Conservation (phyloP, 2,329 filamentous ascomycete genomes). For the Periconia sp. region DNA sequence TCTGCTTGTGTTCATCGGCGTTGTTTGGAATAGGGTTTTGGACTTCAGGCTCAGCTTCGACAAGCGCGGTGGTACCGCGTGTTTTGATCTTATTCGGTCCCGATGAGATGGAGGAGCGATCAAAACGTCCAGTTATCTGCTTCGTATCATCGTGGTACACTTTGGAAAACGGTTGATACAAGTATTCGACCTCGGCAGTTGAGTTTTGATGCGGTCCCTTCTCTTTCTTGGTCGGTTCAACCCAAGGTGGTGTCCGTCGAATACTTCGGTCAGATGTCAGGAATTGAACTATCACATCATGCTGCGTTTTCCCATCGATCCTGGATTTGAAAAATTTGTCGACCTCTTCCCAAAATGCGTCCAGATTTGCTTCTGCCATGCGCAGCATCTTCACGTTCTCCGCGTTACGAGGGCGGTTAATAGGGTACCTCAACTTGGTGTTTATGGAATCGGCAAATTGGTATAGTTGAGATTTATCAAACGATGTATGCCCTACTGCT, state of each 20-base stretch:
- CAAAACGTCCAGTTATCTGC: conserved; percentile 13
- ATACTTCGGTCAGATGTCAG: not conserved
- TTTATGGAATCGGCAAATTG: conserved; percentile 3
- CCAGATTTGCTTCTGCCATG: conserved; percentile 50
- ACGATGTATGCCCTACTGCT: no score
- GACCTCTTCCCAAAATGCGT: conserved; percentile 48
- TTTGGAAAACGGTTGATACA: conserved; percentile 1
- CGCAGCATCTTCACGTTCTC: conserved; percentile 42
- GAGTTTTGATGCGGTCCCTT: no score
- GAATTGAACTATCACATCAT: not conserved
- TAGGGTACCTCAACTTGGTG: conserved; percentile 46
- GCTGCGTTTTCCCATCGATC: not conserved
- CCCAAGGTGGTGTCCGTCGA: not conserved
- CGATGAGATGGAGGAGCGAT: conserved; percentile 2
- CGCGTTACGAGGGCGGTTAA: conserved; percentile 48
- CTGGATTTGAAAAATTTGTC: not conserved
- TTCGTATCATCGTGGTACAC: conserved; percentile 8
- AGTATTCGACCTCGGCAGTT: not conserved
- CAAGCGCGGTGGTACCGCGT: conserved; percentile 1
- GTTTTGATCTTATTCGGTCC: conserved; percentile 9
- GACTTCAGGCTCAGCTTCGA: not conserved
- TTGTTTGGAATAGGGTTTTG: no score
- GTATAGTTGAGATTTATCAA: not conserved
- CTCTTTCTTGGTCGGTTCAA: not conserved
- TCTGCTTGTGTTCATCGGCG: conserved; percentile 1